Evolutionary conservation across 495 filamentous ascomycete genomes (phyloP), one percentile per base, ranked within the genome.

Genomic region (Aspergillus biplanus): DNA sequence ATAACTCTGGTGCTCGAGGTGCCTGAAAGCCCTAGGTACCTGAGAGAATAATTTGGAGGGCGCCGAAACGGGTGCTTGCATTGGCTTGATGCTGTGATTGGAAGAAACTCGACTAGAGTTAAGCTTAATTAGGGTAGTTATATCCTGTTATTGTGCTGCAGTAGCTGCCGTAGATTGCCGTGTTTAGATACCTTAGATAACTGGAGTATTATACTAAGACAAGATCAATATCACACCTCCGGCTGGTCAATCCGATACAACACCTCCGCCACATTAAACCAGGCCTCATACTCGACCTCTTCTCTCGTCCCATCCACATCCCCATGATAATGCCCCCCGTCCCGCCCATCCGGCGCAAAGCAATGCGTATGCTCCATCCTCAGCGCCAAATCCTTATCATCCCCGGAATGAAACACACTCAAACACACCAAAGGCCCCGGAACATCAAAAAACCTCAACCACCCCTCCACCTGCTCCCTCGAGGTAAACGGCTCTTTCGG

Each of bases 341-440:
- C 67, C 52, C 59, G 37, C 16, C 70, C 67, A n/a, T 67, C 61
- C 7, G 59, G 21, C n/a, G 73, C 69, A 65, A 78, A 80, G 21
- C 76, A 77, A 66, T 80, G 78, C 39, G 76, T 79, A 67, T 80
- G 78, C 53, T 80, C 78, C 67, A 79, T 76, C 42, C 76, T 66
- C 56, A 79, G 57, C 0, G 67, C 71, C 64, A 77, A 33, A 1
- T 68, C 67, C 47, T 71, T 65, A 0, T 71, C 69, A 65, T 79
- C 74, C 46, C 67, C 63, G 44, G 73, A 75, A 66, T 80, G 78
- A 56, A 80, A 69, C 1, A 78, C 74, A 35, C 66, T 70, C 55
- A 79, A 57, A 59, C 78, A 79, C 0, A 77, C 73, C 12, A 79
- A 52, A 5, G 76, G 75, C 0, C 73, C 71, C 0, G 69, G 65